Evolutionary conservation across 306 rosid species (phyloP).

Genomic region (Fragaria iinumae): DNA sequence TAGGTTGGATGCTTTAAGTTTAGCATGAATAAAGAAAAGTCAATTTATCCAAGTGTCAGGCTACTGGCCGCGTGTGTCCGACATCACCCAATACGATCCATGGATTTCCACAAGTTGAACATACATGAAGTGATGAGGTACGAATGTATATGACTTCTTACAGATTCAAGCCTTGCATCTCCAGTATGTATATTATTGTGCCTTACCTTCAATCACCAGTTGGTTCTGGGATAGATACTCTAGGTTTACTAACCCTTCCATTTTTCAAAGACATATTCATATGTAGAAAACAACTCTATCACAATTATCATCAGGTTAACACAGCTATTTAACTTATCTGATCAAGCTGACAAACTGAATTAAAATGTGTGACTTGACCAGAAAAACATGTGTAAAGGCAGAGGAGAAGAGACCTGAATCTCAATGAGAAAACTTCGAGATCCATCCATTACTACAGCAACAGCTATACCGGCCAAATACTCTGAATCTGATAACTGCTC

Average conservation of each 20-base stretch:
- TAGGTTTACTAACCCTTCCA: not conserved
- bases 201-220: not conserved
- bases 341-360: not conserved
- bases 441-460: conserved; percentile 91
- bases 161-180: not conserved
- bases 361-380: not conserved
- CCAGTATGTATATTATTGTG: too few species aligned
- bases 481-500: conserved; percentile 69
- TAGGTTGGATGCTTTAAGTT: not conserved
- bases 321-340: not conserved
- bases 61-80: too few species aligned
- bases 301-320: not conserved
- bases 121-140: not conserved
- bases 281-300: not conserved
- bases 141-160: not conserved
- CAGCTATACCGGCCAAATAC: conserved; percentile 69
- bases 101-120: not conserved
- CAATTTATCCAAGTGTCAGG: not conserved
- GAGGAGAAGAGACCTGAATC: conserved; percentile 64
- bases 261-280: not conserved
- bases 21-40: not conserved
- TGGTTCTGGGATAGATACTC: not conserved
- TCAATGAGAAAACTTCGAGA: conserved; percentile 84
- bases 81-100: not conserved
- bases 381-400: not conserved